Evolutionary conservation across 352 stramenopile genomes (phyloP), one percentile per base, ranked within the genome.

Genomic region (Phytophthora ramorum): DNA sequence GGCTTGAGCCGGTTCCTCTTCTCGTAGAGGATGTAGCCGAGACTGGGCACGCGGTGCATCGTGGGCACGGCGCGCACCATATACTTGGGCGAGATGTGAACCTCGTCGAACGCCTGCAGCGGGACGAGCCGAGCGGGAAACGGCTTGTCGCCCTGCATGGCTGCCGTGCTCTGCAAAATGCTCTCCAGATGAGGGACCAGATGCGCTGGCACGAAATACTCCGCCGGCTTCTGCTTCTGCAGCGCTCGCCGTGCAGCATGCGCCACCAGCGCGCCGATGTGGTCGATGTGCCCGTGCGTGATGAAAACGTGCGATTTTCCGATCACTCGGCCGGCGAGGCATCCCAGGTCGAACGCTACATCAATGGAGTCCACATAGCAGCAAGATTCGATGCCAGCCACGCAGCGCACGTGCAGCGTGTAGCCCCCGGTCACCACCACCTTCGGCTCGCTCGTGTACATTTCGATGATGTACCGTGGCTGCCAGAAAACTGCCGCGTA

Each of bases 241-340:
- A 96, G 66, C 7, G 63, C 63, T 32, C 87, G 78, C 26, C 80
- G 84, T 13, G 76, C 83, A 14, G 86, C 87, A 66, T 96, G 87
- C 0, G 66, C 56, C 35, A 82, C 75, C 32, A 96, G 65, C 0
- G 79, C 81, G 5, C 76, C 65, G 54, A 97, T 85, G 75, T 97
- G 89, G 68, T 97, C 89, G 12, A 86, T 61, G 73, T 97, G 89
- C 45, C 89, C 89, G 50, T 97, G 89, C 20, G 89, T 93, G 67
- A 97, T 90, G 71, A 97, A 96, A 17, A 97, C 78, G 55, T 94
- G 72, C 16, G 77, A 75, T 66, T 93, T 93, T 63, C 46, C 82
- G 20, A 69, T 73, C 24, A 80, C 74, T 13, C 73, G 73, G 10
- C 66, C 69, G 24, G 81, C 68, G 47, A 82, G 74, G 52, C 78